phyloP scores from a whole-genome alignment of 2,329 filamentous ascomycete genomes.

The Metarhizium guizhouense region DNA sequence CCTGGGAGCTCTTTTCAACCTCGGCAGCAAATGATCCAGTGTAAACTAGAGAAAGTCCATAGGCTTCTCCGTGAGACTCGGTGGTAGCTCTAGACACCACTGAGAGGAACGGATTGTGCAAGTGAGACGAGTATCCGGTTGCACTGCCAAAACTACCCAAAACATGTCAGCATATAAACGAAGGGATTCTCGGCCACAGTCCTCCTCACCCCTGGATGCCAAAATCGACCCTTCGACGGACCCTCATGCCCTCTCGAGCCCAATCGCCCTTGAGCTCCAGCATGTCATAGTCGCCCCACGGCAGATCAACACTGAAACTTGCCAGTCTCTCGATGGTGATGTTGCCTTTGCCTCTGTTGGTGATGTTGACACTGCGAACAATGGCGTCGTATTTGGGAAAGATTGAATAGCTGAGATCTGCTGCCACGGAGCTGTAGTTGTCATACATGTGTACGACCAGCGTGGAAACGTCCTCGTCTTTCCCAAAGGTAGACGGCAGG shows the following conservation, averaged over 20 bases:
- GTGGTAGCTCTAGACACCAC: slow-evolving; percentile 48
- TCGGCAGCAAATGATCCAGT: slow-evolving; percentile 53
- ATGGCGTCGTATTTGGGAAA: slow-evolving; percentile 54
- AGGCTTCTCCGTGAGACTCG: slow-evolving; percentile 51
- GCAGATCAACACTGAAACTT: slow-evolving; percentile 53
- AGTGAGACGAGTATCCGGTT: slow-evolving; percentile 53
- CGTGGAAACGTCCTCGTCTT: slow-evolving; percentile 46
- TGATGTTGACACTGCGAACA: slow-evolving; percentile 51
- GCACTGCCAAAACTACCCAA: slow-evolving; percentile 46
- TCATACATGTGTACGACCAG: slow-evolving; percentile 50
- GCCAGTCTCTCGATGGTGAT: slow-evolving; percentile 48
- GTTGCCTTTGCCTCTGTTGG: slow-evolving; percentile 44
- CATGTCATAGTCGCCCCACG: slow-evolving; percentile 52
- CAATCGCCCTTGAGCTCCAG: slow-evolving; percentile 55
- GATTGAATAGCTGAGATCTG: slow-evolving; percentile 53
- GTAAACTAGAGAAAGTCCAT: slow-evolving; percentile 57
- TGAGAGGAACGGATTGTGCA: slow-evolving; percentile 56
- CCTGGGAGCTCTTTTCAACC: slow-evolving; percentile 54
- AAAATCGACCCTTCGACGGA: slow-evolving; percentile 45
- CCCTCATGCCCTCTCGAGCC: slow-evolving; percentile 47
- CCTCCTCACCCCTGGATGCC: slow-evolving; percentile 42
- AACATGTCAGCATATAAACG: neutral
- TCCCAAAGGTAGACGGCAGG: slow-evolving; percentile 51
- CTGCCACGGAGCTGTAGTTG: slow-evolving; percentile 46
- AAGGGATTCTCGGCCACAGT: neutral